Evolutionary conservation across 176 grass and related monocot genomes (phyloP).

Genomic region (Echinochloa phyllopogon): DNA sequence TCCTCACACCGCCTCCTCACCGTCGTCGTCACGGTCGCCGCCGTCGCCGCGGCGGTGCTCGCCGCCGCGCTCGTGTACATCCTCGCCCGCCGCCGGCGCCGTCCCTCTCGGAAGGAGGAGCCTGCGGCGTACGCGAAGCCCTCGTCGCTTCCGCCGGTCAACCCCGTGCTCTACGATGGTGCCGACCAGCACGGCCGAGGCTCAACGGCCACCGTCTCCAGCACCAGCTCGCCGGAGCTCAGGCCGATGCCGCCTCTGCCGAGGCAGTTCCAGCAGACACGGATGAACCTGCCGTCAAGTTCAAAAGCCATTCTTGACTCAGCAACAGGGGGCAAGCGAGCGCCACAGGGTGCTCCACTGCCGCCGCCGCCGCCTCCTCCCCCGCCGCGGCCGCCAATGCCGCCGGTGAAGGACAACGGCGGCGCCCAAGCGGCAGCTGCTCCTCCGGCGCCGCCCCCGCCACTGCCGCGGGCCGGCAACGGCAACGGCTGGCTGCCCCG

Average conservation of each 20-base stretch:
- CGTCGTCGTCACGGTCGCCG: constrained; percentile 40
- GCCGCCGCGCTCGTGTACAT: constrained; percentile 30
- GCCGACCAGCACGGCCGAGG: constrained; percentile 44
- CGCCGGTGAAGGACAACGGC: constrained; percentile 1
- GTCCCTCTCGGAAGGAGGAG: constrained; percentile 23
- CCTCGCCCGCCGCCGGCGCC: constrained; percentile 37
- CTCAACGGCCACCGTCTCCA: constrained; percentile 53
- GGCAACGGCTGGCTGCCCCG: constrained; percentile 60
- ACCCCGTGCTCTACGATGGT: constrained; percentile 46
- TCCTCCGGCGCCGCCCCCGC: constrained; percentile 47
- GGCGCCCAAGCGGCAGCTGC: not conserved
- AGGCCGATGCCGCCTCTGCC: constrained; percentile 78
- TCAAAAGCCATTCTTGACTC: constrained; percentile 37
- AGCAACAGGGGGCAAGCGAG: constrained; percentile 45
- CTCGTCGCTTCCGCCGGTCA: constrained; percentile 37
- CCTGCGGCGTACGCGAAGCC: constrained; percentile 42
- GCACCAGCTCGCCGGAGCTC: constrained; percentile 82
- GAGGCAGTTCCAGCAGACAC: constrained; percentile 54
- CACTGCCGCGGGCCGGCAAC: constrained; percentile 48
- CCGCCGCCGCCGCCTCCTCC: constrained; percentile 46
- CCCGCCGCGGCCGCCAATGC: constrained; percentile 40
- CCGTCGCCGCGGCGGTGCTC: constrained; percentile 27
- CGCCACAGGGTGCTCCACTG: constrained; percentile 29
- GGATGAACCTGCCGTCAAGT: constrained; percentile 43
- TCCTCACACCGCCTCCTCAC: constrained; percentile 51